phyloP scores from a whole-genome alignment of 768 basidiomycete species.

The Chalciporus sphaerocephalus region DNA sequence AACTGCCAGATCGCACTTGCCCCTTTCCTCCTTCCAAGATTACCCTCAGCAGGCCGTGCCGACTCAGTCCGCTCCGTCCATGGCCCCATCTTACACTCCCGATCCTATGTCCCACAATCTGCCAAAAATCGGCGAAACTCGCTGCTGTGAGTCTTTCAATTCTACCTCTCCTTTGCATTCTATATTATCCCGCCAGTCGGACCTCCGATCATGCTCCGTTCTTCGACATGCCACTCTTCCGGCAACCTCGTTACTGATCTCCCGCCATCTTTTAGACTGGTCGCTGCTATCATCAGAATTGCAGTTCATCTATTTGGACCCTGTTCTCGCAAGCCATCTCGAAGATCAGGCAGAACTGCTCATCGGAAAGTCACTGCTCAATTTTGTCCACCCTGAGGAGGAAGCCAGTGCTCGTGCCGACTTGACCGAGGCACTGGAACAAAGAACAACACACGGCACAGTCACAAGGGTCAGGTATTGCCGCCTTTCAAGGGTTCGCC shows the following conservation, averaged over 20 bases:
- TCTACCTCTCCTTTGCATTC: slow-evolving; percentile 6
- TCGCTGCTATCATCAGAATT: slow-evolving; percentile 71
- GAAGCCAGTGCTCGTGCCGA: slow-evolving; percentile 69
- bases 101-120: slow-evolving; percentile 37
- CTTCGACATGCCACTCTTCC: slow-evolving; percentile 10
- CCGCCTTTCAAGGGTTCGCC: slow-evolving; percentile 69
- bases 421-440: slow-evolving; percentile 67
- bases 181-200: slow-evolving; percentile 10
- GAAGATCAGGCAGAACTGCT: slow-evolving; percentile 64
- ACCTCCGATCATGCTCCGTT: slow-evolving; percentile 23
- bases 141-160: slow-evolving; percentile 59
- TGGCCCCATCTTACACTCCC: slow-evolving; percentile 26
- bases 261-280: slow-evolving; percentile 55
- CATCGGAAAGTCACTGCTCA: slow-evolving; percentile 65
- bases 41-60: slow-evolving; percentile 33
- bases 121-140: slow-evolving; percentile 65
- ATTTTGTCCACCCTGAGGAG: slow-evolving; percentile 84
- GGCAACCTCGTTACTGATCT: slow-evolving; percentile 20
- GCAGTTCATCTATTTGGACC: slow-evolving; percentile 79
- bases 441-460: slow-evolving; percentile 74
- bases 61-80: slow-evolving; percentile 25
- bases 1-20: slow-evolving; percentile 32
- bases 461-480: slow-evolving; percentile 83
- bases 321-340: slow-evolving; percentile 70
- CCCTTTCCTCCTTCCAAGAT: slow-evolving; percentile 36